Percentiles rank a stretch among this genome's conserved stretches.
Conservation (phyloP, 257 asterid genomes). For the Plantago ovata region DNA sequence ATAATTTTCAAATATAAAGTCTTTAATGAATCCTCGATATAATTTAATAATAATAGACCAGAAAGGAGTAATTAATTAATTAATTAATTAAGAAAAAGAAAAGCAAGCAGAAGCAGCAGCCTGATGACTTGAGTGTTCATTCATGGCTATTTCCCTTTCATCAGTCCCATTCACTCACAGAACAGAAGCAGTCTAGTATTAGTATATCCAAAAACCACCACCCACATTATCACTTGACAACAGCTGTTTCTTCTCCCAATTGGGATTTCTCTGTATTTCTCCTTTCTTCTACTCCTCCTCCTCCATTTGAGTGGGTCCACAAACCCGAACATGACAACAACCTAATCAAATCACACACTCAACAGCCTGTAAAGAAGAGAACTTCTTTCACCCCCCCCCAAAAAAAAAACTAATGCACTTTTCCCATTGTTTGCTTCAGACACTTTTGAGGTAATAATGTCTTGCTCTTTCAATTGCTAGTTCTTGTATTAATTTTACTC, state of each 20-base stretch:
- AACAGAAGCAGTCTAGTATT: no score
- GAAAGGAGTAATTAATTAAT: not conserved
- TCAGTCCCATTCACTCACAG: not conserved
- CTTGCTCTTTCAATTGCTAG: not conserved
- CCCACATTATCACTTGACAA: constrained; percentile 32
- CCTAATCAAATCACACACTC: constrained; percentile 39
- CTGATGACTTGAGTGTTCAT: no score
- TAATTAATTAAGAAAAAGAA: not conserved
- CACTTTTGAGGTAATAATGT: constrained; percentile 35
- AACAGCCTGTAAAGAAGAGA: constrained; percentile 77
- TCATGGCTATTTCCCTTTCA: constrained; percentile 24
- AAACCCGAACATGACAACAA: constrained; percentile 38
- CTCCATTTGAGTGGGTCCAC: constrained; percentile 38
- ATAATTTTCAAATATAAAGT: no score
- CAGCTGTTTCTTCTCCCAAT: constrained; percentile 33
- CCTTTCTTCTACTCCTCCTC: not conserved
- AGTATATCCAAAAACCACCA: constrained; percentile 23
- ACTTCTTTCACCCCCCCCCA: constrained; percentile 23
- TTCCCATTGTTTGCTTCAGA: constrained; percentile 16
- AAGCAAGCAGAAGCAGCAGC: constrained; percentile 14
- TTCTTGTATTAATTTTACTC: not conserved
- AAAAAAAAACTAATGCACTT: constrained; percentile 1
- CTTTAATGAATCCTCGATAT: no score
- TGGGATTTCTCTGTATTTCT: constrained; percentile 18
- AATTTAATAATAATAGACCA: no score